Conservation (phyloP, 2,329 filamentous ascomycete species). For the Colletotrichum lini region DNA sequence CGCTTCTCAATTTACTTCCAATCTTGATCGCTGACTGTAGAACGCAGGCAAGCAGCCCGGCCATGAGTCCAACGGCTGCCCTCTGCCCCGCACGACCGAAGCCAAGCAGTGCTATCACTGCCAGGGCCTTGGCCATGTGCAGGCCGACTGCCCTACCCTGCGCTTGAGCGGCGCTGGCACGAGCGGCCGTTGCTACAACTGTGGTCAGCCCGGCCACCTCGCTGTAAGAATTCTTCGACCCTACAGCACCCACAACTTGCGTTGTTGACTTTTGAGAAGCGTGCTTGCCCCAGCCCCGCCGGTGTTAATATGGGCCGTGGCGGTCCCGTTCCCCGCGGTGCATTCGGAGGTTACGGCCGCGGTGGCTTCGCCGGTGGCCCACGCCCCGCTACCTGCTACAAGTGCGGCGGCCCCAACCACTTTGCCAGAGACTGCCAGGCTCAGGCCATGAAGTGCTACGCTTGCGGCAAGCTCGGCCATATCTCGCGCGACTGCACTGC, state of each 20-base stretch:
- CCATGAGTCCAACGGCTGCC: constrained; percentile 98
- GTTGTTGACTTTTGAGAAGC: constrained; percentile 60
- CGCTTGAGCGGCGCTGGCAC: constrained; percentile 87
- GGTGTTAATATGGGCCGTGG: constrained; percentile 75
- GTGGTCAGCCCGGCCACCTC: constrained; percentile 92
- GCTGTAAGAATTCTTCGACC: constrained; percentile 71
- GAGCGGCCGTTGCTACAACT: constrained; percentile 95
- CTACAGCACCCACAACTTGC: background rate
- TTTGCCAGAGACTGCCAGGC: constrained; percentile 99
- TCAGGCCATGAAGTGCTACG: constrained; percentile 98
- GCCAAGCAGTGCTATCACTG: constrained; percentile 99
- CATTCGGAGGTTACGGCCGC: constrained; percentile 77
- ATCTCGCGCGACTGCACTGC: constrained; percentile 96
- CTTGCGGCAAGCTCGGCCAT: constrained; percentile 92
- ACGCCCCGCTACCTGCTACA: constrained; percentile 80
- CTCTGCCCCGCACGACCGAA: constrained; percentile 95
- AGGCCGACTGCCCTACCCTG: constrained; percentile 98
- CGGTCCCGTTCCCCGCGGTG: constrained; percentile 78
- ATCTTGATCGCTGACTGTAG: constrained; percentile 15
- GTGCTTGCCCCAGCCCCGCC: constrained; percentile 85
- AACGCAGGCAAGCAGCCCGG: constrained; percentile 84
- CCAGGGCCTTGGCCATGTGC: constrained; percentile 97
- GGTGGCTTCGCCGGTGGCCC: constrained; percentile 82
- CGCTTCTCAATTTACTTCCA: constrained; percentile 1
- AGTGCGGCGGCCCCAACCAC: constrained; percentile 92